A percentile compares a stretch with the other conserved stretches of the same genome.
These are phyloP conservation scores for Neckera pumila DNA, from an alignment of 225 moss, liverwort and hornwort genomes.

Conservation along the genomic window DNA sequence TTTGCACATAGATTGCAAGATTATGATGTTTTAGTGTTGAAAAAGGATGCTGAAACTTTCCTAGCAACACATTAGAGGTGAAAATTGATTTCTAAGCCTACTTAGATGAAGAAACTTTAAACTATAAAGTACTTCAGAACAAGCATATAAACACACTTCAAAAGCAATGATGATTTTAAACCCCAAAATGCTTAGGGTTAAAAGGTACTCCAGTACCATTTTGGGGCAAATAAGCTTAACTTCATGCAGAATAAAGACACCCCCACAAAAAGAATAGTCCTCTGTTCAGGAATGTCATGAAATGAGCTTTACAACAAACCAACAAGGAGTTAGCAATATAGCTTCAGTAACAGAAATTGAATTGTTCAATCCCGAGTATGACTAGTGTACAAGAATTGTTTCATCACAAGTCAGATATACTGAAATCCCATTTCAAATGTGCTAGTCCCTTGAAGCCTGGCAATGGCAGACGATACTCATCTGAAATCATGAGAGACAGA, in stretches of 20 bases:
- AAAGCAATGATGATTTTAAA: background rate
- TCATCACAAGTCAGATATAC: conserved; percentile 41
- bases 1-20: too few species aligned
- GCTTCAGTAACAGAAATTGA: background rate
- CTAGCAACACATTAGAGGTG: too few species aligned
- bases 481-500: conserved; percentile 59
- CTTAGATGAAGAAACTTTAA: too few species aligned
- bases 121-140: too few species aligned
- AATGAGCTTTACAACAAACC: background rate
- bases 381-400: background rate
- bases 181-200: background rate
- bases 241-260: background rate
- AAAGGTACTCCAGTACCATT: background rate
- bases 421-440: conserved; percentile 80
- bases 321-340: background rate
- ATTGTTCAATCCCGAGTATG: background rate
- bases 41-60: too few species aligned
- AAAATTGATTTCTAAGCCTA: too few species aligned
- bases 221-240: background rate
- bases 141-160: background rate
- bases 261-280: background rate
- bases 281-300: too few species aligned
- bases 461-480: conserved; percentile 62
- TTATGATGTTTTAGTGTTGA: too few species aligned
- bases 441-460: conserved; percentile 36